Evolutionary conservation across 169 alveolate genomes (phyloP).

Genomic region (Plasmodium gonderi): DNA sequence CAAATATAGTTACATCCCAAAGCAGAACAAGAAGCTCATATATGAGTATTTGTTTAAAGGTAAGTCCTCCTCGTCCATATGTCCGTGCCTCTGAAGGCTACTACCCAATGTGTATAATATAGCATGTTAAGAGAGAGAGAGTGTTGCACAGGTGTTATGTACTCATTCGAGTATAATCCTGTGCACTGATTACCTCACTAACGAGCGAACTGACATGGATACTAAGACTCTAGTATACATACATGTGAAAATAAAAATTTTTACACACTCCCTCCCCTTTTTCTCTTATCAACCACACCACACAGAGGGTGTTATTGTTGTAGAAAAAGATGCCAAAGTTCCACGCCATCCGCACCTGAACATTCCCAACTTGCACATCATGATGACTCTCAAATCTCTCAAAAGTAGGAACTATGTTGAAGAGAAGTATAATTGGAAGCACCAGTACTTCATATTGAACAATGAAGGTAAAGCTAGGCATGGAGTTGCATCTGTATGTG

Average conservation of each 20-base stretch:
- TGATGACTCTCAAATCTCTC: constrained; percentile 91
- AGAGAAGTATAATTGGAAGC: constrained; percentile 93
- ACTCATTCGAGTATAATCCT: too few relatives aligned
- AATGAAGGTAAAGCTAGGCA: constrained; percentile 82
- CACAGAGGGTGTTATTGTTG: constrained; percentile 91
- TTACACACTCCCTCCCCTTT: too few relatives aligned
- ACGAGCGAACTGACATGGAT: too few relatives aligned
- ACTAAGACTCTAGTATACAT: too few relatives aligned
- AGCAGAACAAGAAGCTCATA: constrained; percentile 81
- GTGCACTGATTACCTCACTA: too few relatives aligned
- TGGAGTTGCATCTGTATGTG: background rate
- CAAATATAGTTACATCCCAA: constrained; percentile 85
- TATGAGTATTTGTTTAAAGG: constrained; percentile 85
- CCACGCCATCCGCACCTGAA: constrained; percentile 88
- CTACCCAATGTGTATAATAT: too few relatives aligned
- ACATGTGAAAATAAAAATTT: too few relatives aligned
- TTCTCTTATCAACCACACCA: background rate
- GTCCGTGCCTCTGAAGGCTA: too few relatives aligned
- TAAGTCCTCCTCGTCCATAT: too few relatives aligned
- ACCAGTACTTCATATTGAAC: constrained; percentile 89
- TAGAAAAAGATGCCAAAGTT: constrained; percentile 89
- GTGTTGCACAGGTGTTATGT: too few relatives aligned
- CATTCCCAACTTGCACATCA: constrained; percentile 92
- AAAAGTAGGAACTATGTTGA: constrained; percentile 90
- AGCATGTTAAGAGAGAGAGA: too few relatives aligned